phyloP scores from a whole-genome alignment of 202 grass and related monocot genomes.

The Eragrostis tef region DNA sequence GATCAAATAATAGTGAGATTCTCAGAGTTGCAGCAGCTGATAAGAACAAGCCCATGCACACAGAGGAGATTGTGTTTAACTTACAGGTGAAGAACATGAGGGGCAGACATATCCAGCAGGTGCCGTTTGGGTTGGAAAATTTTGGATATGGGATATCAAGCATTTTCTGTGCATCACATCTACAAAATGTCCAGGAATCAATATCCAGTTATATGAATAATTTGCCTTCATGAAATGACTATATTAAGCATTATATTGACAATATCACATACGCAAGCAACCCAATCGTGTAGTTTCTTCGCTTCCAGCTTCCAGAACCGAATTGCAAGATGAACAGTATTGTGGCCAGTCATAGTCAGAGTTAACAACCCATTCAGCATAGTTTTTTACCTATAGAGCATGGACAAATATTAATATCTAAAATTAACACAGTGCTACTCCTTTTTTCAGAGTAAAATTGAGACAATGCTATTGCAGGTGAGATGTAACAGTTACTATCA shows the following conservation, averaged over 20 bases:
- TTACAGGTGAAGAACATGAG: conserved; percentile 82
- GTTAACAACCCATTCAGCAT: conserved; percentile 99
- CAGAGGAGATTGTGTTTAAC: conserved; percentile 34
- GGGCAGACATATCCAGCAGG: conserved; percentile 91
- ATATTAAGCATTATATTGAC: conserved; percentile 32
- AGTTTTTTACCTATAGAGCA: conserved; percentile 87
- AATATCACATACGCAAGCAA: conserved; percentile 88
- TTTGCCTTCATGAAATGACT: conserved; percentile 19
- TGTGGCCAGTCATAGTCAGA: conserved; percentile 96
- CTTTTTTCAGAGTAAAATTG: background rate
- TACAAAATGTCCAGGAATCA: conserved; percentile 48
- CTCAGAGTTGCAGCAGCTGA: background rate
- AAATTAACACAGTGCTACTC: background rate
- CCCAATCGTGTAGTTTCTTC: conserved; percentile 89
- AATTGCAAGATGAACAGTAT: conserved; percentile 83
- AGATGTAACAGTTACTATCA: background rate
- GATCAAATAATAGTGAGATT: conserved; percentile 41
- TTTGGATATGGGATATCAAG: conserved; percentile 84
- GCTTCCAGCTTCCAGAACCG: conserved; percentile 68
- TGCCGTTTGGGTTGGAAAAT: conserved; percentile 74
- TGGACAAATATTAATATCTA: conserved; percentile 16
- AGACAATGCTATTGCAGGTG: conserved; percentile 7
- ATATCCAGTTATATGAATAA: conserved; percentile 43
- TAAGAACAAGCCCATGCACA: conserved; percentile 19
- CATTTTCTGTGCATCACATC: conserved; percentile 94